Conservation (phyloP, 352 stramenopile species). For the Pythium biforme region DNA sequence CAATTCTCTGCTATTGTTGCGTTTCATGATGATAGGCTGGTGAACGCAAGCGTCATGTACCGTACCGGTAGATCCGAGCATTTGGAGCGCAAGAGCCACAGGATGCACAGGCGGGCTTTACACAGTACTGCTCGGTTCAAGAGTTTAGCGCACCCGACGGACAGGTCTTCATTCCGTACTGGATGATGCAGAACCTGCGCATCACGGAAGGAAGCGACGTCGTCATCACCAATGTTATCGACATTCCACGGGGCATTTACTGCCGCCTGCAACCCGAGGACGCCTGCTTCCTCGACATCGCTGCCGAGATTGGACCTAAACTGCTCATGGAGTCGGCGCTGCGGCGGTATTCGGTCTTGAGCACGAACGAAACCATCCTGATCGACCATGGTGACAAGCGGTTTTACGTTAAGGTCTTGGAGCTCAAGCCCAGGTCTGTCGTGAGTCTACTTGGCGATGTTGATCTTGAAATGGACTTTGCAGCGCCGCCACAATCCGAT, state of each 20-base stretch:
- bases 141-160: constrained; percentile 60
- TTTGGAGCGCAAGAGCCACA: constrained; percentile 11
- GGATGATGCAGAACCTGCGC: constrained; percentile 66
- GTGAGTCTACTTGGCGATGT: constrained; percentile 64
- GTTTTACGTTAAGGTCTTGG: constrained; percentile 48
- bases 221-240: constrained; percentile 32
- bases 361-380: constrained; percentile 46
- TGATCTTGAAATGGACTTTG: constrained; percentile 65
- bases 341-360: constrained; percentile 56
- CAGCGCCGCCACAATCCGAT: constrained; percentile 33
- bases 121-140: constrained; percentile 59
- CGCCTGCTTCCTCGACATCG: constrained; percentile 44
- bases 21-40: not conserved
- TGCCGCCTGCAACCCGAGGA: constrained; percentile 57
- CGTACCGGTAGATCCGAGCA: constrained; percentile 25
- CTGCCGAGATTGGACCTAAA: constrained; percentile 59
- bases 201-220: constrained; percentile 40
- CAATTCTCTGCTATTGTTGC: too few relatives aligned
- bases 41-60: not conserved
- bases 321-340: constrained; percentile 57
- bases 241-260: constrained; percentile 46
- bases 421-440: constrained; percentile 45
- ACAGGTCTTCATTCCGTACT: constrained; percentile 59
- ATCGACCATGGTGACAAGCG: constrained; percentile 46
- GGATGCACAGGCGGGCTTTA: not conserved